phyloP scores from a whole-genome alignment of 352 stramenopile species.

The Phytophthora cactorum region DNA sequence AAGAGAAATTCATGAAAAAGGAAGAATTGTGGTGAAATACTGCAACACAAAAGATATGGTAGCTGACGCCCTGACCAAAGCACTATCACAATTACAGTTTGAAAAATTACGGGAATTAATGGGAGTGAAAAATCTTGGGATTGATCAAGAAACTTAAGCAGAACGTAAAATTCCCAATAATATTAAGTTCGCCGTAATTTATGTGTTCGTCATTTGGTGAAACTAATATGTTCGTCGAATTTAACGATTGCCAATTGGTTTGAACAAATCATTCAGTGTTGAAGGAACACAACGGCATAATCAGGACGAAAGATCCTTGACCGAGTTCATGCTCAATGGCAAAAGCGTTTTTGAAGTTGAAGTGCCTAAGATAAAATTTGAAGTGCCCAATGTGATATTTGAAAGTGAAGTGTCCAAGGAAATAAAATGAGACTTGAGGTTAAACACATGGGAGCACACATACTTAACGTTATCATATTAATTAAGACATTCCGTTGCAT shows the following conservation, averaged over 20 bases:
- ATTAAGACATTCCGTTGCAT: not conserved
- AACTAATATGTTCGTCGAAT: not conserved
- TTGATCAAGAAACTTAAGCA: not conserved
- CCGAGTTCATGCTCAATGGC: not conserved
- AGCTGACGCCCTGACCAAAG: not conserved
- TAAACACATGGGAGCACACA: not conserved
- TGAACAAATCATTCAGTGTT: not conserved
- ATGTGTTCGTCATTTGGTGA: not conserved
- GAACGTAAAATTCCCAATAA: not conserved
- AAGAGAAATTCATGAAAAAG: not conserved
- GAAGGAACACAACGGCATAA: not conserved
- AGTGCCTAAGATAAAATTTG: not conserved
- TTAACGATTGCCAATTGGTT: not conserved
- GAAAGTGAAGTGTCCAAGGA: not conserved
- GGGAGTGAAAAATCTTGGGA: not conserved
- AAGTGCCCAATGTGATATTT: not conserved
- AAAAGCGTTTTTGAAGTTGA: not conserved
- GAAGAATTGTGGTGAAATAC: not conserved
- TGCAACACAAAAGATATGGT: conserved; percentile 5
- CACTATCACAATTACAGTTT: not conserved
- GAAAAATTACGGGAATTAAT: not conserved
- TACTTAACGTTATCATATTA: not conserved
- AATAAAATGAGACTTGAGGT: not conserved
- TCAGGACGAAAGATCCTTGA: not conserved
- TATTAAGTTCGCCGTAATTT: not conserved